Percentiles rank a stretch among this genome's conserved stretches.
Conservation (phyloP, 208 protist genomes). For the Blechomonas ayalai region DNA sequence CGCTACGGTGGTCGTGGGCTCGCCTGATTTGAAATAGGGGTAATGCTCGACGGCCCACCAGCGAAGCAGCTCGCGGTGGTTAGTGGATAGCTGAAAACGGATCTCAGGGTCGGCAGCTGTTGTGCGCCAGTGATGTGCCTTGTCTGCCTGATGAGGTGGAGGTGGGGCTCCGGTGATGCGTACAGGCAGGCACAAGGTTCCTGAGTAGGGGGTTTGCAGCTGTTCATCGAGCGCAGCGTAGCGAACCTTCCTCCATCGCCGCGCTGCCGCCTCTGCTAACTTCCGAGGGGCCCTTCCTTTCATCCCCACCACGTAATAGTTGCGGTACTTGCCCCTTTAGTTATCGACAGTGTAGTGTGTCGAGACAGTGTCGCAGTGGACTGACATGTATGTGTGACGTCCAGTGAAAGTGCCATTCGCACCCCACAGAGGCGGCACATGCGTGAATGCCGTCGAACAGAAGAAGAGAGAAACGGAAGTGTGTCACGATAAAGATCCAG, state of each 20-base stretch:
- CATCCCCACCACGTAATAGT: too few species aligned
- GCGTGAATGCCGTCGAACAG: too few species aligned
- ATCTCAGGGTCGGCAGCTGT: not conserved
- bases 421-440: too few species aligned
- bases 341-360: too few species aligned
- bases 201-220: slow-evolving; percentile 9
- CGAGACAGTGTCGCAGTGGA: too few species aligned
- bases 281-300: slow-evolving; percentile 7
- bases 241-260: slow-evolving; percentile 22
- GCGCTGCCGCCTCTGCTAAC: slow-evolving; percentile 11
- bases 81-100: slow-evolving; percentile 15
- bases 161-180: not conserved
- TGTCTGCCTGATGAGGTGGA: not conserved
- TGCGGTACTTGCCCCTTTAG: too few species aligned
- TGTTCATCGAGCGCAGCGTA: slow-evolving; percentile 16
- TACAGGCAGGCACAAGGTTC: slow-evolving; percentile 8
- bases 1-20: not conserved
- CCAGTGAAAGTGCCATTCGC: too few species aligned
- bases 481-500: too few species aligned
- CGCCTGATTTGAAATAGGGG: slow-evolving; percentile 9
- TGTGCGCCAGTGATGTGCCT: not conserved
- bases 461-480: slow-evolving; percentile 1
- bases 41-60: slow-evolving; percentile 19
- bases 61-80: slow-evolving; percentile 10
- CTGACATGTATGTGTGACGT: too few species aligned